Conservation (phyloP, 2,329 filamentous ascomycete species). For the Monosporascus sp. region DNA sequence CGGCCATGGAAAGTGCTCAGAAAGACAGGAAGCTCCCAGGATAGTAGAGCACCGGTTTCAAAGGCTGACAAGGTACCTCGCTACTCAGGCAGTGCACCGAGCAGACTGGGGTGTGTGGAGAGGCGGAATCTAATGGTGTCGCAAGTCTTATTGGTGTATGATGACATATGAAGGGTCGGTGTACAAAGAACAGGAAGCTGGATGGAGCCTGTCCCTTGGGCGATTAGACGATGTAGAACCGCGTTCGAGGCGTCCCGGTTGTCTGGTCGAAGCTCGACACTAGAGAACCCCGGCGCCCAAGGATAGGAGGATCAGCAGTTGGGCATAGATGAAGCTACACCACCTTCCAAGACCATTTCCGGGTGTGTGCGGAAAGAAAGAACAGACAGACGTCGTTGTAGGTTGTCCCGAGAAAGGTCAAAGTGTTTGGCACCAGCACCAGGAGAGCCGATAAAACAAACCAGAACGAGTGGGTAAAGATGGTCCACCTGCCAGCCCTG, state of each 20-base stretch:
- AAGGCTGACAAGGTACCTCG: conserved; percentile 18
- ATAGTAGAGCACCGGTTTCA: conserved; percentile 22
- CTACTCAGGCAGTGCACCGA: conserved; percentile 19
- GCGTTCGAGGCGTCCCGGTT: conserved; percentile 20
- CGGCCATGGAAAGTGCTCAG: conserved; percentile 32
- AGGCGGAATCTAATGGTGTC: conserved; percentile 14
- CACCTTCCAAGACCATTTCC: conserved; percentile 8
- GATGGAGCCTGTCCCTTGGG: neutral
- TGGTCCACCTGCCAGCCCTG: neutral
- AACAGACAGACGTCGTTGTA: neutral
- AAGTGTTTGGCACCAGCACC: neutral
- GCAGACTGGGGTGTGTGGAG: conserved; percentile 18
- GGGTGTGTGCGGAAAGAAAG: neutral
- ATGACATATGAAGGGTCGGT: conserved; percentile 21
- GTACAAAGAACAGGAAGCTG: conserved; percentile 11
- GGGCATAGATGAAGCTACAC: conserved; percentile 28
- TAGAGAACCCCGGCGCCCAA: conserved; percentile 9
- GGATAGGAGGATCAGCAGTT: conserved; percentile 31
- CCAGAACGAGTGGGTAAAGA: neutral
- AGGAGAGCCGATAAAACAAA: neutral
- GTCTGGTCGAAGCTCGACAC: conserved; percentile 20
- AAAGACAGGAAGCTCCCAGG: conserved; percentile 21
- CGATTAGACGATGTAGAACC: conserved; percentile 12
- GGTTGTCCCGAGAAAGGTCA: neutral
- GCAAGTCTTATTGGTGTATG: conserved; percentile 16